Evolutionary conservation across 805 yeast species (phyloP), one percentile per base, ranked within the genome.

Genomic region (Phaffomyces opuntiae): DNA sequence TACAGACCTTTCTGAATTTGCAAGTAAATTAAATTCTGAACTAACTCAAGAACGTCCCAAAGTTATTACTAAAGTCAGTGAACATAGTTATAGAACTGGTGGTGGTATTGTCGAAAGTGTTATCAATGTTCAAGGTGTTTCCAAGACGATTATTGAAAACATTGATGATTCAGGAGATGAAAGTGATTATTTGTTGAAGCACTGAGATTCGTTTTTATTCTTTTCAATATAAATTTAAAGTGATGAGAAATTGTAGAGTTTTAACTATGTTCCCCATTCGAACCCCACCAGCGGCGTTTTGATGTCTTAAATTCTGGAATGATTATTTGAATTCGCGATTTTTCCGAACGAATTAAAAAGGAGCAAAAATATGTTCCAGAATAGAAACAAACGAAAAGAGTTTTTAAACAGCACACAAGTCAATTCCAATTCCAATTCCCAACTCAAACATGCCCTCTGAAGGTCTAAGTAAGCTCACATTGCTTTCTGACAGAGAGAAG

Each of bases 111-210:
- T 86, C 45, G 96, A 88, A 65, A 80, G 86, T 36, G 82, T 88
- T 16, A 80, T 88, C n/a, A 84, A 82, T 42, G 84, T 84, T 26
- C 81, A 83, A 59, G 96, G 96, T 44, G 85, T 86, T 19, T 81
- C 80, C 55, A 88, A 88, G 69, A 87, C 95, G 4, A 85, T 88
- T 49, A 87, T 88, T 56, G 91, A 84, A 55, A 82, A 79, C 44
- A 74, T 70, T 36, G 79, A 77, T 21, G 67, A 63, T 16, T 29
- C 31, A 11, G 31, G 31, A 11, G 42, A 41, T 26, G 44, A 42
- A 16, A 8, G 19, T 19, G 40, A 42, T 1, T 14, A 14, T 14
- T 42, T 36, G 9, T 19, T 36, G 9, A 13, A 9, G 27, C 38
- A 36, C 24, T 36, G 26, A 36, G 1, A 5, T 21, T 21, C 5